Evolutionary conservation across 495 filamentous ascomycete species (phyloP).

Genomic region (Cercophora sp.): DNA sequence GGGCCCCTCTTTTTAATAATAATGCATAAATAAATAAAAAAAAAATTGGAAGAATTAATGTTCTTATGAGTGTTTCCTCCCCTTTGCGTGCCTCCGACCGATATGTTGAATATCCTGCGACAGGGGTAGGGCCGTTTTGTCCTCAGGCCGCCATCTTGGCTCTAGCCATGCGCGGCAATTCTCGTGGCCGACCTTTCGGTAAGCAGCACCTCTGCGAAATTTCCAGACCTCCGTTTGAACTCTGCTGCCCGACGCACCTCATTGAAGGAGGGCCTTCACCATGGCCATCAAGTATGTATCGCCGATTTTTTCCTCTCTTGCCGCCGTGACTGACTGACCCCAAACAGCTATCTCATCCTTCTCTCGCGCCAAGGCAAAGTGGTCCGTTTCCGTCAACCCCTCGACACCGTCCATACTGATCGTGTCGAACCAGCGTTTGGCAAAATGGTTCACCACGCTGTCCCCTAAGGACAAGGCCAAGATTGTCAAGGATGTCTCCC

Average conservation of each 20-base stretch:
- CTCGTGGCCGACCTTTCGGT: constrained; percentile 14
- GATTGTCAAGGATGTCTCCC: constrained; percentile 98
- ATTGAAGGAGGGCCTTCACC: constrained; percentile 33
- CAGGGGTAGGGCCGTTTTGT: too few species aligned
- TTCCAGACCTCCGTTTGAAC: constrained; percentile 13
- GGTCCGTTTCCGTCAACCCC: constrained; percentile 58
- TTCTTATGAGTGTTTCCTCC: too few species aligned
- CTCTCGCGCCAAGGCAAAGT: constrained; percentile 99
- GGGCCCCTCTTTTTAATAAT: too few species aligned
- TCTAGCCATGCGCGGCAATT: constrained; percentile 5
- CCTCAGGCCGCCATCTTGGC: constrained; percentile 10
- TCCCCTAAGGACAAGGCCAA: constrained; percentile 99
- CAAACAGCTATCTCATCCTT: constrained; percentile 85
- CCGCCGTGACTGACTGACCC: constrained; percentile 13
- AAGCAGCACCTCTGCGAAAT: neutral
- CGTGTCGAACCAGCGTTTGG: constrained; percentile 67
- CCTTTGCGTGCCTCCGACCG: too few species aligned
- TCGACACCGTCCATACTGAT: constrained; percentile 21
- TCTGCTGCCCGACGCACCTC: neutral
- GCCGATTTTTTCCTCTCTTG: neutral
- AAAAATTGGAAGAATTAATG: too few species aligned
- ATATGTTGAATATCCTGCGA: too few species aligned
- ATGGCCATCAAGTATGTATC: constrained; percentile 47
- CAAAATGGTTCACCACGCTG: constrained; percentile 99
- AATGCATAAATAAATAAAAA: too few species aligned